Evolutionary conservation across 257 asterid species (phyloP).

Genomic region (Solanum tarapatanum): DNA sequence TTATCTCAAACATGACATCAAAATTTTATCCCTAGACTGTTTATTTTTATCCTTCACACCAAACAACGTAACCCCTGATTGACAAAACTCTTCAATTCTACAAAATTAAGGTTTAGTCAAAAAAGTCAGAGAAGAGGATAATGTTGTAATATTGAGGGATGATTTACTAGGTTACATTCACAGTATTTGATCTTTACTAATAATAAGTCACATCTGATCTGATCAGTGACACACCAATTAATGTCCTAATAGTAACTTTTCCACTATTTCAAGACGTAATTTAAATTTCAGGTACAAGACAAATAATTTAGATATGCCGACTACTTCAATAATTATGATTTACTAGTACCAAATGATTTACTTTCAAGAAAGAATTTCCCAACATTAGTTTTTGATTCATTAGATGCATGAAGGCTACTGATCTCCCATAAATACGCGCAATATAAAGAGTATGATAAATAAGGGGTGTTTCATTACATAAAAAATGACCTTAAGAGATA

Average conservation of each 20-base stretch:
- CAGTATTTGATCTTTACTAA: not conserved
- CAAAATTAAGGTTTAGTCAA: not conserved
- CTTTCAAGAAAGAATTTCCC: not conserved
- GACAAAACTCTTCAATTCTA: not conserved
- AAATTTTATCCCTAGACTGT: not conserved
- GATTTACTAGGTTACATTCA: not conserved
- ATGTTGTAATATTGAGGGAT: not conserved
- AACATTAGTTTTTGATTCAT: not conserved
- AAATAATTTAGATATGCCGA: not conserved
- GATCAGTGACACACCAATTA: not conserved
- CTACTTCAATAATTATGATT: not conserved
- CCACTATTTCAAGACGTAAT: not conserved
- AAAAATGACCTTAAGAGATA: no score
- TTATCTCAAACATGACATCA: not conserved
- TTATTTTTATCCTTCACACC: not conserved
- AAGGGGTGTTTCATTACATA: not conserved
- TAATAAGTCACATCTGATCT: not conserved
- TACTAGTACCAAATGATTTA: not conserved
- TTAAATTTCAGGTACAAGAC: not conserved
- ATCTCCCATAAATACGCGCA: not conserved
- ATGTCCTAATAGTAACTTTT: not conserved
- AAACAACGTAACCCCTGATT: not conserved
- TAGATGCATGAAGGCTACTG: not conserved
- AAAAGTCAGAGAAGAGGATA: not conserved
- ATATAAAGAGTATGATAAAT: not conserved